Percentiles rank a stretch among this genome's conserved stretches.
These are phyloP conservation scores for Microsporum audouinii DNA, from an alignment of 2,329 filamentous ascomycete genomes.

Conservation along the genomic window DNA sequence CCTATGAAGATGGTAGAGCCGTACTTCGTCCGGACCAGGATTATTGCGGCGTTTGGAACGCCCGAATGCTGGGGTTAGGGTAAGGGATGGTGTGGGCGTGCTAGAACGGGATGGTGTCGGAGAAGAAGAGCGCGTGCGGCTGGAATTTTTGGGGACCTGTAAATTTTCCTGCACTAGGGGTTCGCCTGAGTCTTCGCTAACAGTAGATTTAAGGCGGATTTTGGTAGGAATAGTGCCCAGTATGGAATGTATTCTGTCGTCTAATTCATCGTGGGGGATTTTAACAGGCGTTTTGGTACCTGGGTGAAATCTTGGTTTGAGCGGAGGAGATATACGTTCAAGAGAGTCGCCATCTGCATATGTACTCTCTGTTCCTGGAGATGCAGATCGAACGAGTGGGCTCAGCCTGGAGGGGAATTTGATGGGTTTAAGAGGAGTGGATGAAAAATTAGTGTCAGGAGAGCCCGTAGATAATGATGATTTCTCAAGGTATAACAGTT, in stretches of 20 bases:
- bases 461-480: neutral
- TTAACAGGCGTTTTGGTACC: slow-evolving; percentile 11
- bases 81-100: slow-evolving; percentile 55
- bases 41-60: slow-evolving; percentile 23
- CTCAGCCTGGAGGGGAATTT: neutral
- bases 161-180: slow-evolving; percentile 19
- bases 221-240: slow-evolving; percentile 65
- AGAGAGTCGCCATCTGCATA: neutral
- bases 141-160: neutral
- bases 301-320: neutral
- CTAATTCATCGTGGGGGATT: slow-evolving; percentile 55
- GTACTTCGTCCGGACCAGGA: slow-evolving; percentile 44
- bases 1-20: slow-evolving; percentile 81
- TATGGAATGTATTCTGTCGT: slow-evolving; percentile 69
- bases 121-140: slow-evolving; percentile 19
- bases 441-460: neutral
- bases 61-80: slow-evolving; percentile 48
- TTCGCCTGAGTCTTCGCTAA: slow-evolving; percentile 29
- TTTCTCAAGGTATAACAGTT: neutral
- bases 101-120: slow-evolving; percentile 37
- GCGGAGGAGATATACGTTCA: neutral
- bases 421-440: neutral
- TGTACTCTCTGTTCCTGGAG: neutral
- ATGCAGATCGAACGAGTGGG: neutral
- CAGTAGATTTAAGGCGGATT: slow-evolving; percentile 56